These are phyloP conservation scores for Trypethelium eluteriae DNA, from an alignment of 495 filamentous ascomycete species.

Conservation along the genomic window DNA sequence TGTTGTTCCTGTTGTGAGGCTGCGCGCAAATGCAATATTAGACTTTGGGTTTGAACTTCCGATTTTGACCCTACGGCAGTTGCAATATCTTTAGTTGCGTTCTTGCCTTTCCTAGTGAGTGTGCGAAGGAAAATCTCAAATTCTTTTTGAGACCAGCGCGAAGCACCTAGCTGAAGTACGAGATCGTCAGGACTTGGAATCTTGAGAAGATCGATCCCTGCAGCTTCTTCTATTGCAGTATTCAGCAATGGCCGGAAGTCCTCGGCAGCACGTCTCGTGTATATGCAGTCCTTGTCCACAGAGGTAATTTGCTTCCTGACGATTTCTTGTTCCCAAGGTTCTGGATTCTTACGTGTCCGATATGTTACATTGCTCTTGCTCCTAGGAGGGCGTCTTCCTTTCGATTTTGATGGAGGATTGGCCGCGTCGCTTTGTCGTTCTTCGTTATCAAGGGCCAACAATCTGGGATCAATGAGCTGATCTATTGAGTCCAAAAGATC, in stretches of 20 bases:
- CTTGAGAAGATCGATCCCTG: slow-evolving; percentile 18
- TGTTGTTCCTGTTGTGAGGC: slow-evolving; percentile 37
- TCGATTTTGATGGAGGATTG: too few species aligned
- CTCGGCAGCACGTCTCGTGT: slow-evolving; percentile 19
- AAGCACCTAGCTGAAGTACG: slow-evolving; percentile 54
- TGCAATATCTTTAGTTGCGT: slow-evolving; percentile 54
- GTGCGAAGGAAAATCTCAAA: slow-evolving; percentile 61
- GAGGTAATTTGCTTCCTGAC: slow-evolving; percentile 7
- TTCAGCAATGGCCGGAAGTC: slow-evolving; percentile 28
- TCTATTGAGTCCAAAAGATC: neutral
- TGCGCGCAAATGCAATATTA: slow-evolving; percentile 53
- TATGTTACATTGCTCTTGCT: too few species aligned
- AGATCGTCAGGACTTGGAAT: slow-evolving; percentile 18
- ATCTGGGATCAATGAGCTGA: neutral
- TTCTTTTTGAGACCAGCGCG: slow-evolving; percentile 61
- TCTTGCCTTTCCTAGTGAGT: slow-evolving; percentile 54
- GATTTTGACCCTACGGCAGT: slow-evolving; percentile 61
- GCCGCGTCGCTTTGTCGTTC: neutral
- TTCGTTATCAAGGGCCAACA: neutral
- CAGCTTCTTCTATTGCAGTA: slow-evolving; percentile 16
- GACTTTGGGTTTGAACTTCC: slow-evolving; percentile 62
- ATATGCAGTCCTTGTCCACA: slow-evolving; percentile 14
- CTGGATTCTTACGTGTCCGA: neutral
- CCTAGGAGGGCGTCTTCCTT: too few species aligned
- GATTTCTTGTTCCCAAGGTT: neutral